Evolutionary conservation across 2,329 filamentous ascomycete species (phyloP).

Genomic region (Alternaria panax): DNA sequence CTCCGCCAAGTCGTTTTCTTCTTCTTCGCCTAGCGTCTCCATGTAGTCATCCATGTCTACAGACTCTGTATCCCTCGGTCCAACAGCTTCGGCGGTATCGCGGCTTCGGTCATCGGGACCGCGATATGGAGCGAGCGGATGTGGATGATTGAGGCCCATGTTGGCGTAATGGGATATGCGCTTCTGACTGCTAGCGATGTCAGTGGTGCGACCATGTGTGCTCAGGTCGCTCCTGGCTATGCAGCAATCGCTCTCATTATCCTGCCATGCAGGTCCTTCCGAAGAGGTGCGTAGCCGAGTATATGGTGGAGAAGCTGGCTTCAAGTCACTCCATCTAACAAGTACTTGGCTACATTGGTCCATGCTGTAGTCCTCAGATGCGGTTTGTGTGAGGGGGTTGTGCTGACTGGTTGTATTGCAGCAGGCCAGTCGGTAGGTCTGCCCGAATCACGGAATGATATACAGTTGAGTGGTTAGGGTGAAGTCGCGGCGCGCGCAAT

Average conservation of each 20-base stretch:
- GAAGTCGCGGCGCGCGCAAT: fast-evolving
- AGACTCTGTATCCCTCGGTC: not conserved
- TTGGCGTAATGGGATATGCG: no score
- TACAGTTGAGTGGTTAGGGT: not conserved
- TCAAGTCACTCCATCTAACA: not conserved
- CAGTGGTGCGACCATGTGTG: not conserved
- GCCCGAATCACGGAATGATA: not conserved
- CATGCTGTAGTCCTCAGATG: not conserved
- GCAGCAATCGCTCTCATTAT: not conserved
- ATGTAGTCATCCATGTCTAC: not conserved
- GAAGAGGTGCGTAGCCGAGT: not conserved
- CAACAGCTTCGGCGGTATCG: not conserved
- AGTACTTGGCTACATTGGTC: not conserved
- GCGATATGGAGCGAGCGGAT: not conserved
- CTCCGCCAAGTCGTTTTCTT: not conserved
- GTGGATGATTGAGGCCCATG: not conserved
- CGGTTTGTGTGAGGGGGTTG: not conserved
- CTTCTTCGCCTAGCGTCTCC: not conserved
- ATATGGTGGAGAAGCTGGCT: not conserved
- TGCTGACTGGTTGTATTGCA: not conserved
- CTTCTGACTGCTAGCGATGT: not conserved
- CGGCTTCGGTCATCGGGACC: not conserved
- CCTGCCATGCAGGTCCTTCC: not conserved
- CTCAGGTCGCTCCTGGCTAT: not conserved
- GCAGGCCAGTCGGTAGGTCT: not conserved